phyloP scores from a whole-genome alignment of 2,329 filamentous ascomycete species.

The Talaromyces sp. region DNA sequence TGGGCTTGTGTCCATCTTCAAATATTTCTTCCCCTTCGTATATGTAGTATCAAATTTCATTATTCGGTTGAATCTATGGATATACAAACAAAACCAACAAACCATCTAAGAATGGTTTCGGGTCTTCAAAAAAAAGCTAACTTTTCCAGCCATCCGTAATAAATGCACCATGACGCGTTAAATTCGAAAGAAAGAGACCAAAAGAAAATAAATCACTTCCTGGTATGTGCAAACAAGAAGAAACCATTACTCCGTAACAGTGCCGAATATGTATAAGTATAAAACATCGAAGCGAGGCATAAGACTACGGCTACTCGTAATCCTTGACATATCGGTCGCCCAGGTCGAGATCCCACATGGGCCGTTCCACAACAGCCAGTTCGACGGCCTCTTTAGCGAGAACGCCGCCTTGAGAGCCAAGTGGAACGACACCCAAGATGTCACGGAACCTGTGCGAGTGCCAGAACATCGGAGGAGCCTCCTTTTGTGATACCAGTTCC shows the following conservation, averaged over 20 bases:
- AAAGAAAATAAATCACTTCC: background rate
- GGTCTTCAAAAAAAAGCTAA: background rate
- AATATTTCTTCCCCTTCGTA: background rate
- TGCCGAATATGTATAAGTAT: background rate
- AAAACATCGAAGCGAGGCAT: background rate
- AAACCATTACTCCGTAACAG: background rate
- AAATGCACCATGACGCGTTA: background rate
- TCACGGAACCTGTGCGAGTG: slow-evolving; percentile 89
- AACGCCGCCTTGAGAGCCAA: slow-evolving; percentile 38
- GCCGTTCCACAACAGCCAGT: slow-evolving; percentile 83
- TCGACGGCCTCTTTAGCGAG: slow-evolving; percentile 47
- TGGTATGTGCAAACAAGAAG: background rate
- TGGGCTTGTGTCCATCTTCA: background rate
- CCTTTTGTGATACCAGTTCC: background rate
- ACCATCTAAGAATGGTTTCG: background rate
- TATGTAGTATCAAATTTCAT: background rate
- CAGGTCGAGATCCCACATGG: slow-evolving; percentile 75
- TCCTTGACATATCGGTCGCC: slow-evolving; percentile 65
- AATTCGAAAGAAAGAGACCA: background rate
- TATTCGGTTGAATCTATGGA: background rate
- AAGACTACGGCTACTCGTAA: slow-evolving; percentile 34
- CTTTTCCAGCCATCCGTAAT: background rate
- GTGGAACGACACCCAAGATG: slow-evolving; percentile 70
- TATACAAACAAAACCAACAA: background rate
- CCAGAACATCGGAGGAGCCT: slow-evolving; percentile 48